Evolutionary conservation across 805 yeast genomes (phyloP).

Genomic region (Starmerella stigmatis): DNA sequence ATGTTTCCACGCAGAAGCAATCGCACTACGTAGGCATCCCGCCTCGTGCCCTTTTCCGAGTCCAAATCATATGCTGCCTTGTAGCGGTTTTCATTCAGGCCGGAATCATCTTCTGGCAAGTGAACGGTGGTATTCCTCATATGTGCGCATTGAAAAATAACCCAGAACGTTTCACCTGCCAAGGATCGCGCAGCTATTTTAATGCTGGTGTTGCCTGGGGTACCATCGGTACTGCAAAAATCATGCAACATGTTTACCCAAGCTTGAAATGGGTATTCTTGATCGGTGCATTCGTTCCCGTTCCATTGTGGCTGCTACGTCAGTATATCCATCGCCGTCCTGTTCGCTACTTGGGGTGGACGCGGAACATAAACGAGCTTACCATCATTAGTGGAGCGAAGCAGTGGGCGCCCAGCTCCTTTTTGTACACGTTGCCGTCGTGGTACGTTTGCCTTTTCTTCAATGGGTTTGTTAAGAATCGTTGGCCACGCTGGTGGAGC

Average conservation of each 20-base stretch:
- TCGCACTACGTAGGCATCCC: conserved; percentile 39
- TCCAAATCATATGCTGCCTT: conserved; percentile 14
- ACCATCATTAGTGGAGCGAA: conserved; percentile 37
- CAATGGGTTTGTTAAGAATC: conserved; percentile 39
- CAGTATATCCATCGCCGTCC: conserved; percentile 29
- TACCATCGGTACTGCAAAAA: conserved; percentile 45
- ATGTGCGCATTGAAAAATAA: conserved; percentile 33
- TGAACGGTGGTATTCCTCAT: conserved; percentile 17
- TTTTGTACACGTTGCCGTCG: conserved; percentile 20
- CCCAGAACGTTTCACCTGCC: conserved; percentile 36
- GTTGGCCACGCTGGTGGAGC: conserved; percentile 45
- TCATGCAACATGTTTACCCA: conserved; percentile 44
- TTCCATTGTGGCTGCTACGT: conserved; percentile 16
- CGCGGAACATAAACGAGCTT: conserved; percentile 37
- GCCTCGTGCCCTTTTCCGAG: conserved; percentile 16
- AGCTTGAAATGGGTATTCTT: conserved; percentile 52
- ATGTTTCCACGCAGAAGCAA: conserved; percentile 43
- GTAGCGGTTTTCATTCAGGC: conserved; percentile 11
- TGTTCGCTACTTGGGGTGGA: conserved; percentile 4
- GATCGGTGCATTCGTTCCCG: conserved; percentile 35
- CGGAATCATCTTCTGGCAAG: conserved; percentile 16
- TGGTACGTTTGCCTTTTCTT: conserved; percentile 31
- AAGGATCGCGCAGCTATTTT: conserved; percentile 34
- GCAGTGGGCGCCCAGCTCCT: conserved; percentile 30
- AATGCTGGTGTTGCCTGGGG: conserved; percentile 47